A percentile compares a stretch with the other conserved stretches of the same genome.
Evolutionary conservation across 352 stramenopile species (phyloP).

Genomic region (Globisporangium recalcitrans): DNA sequence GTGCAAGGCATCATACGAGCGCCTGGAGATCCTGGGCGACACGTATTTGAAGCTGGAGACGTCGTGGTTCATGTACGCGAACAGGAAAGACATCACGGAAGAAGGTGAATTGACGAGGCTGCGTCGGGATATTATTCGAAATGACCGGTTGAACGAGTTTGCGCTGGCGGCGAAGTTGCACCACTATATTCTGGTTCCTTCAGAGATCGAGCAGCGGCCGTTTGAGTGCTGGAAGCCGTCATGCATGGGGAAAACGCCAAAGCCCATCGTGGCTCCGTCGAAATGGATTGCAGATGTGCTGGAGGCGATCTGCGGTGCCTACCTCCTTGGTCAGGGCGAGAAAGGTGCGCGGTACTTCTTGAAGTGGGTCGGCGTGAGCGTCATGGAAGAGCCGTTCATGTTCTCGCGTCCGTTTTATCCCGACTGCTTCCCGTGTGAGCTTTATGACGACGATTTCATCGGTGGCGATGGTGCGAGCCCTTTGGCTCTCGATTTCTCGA

Average conservation of each 20-base stretch:
- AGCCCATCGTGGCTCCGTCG: constrained; percentile 58
- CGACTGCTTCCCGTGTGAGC: constrained; percentile 59
- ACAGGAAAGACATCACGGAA: constrained; percentile 59
- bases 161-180: constrained; percentile 52
- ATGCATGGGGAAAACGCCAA: constrained; percentile 80
- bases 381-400: constrained; percentile 35
- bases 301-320: constrained; percentile 77
- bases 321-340: constrained; percentile 67
- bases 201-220: constrained; percentile 74
- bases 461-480: constrained; percentile 17
- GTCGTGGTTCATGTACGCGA: constrained; percentile 79
- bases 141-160: constrained; percentile 77
- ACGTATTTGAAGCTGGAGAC: constrained; percentile 86
- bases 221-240: constrained; percentile 85
- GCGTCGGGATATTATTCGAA: constrained; percentile 82
- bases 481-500: constrained; percentile 46
- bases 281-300: constrained; percentile 87
- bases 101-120: constrained; percentile 72
- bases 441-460: constrained; percentile 32
- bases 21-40: constrained; percentile 77
- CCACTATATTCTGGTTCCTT: constrained; percentile 76
- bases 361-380: constrained; percentile 66
- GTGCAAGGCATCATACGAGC: constrained; percentile 81
- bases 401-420: constrained; percentile 58
- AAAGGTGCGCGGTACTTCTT: constrained; percentile 71